Evolutionary conservation across 768 basidiomycete genomes (phyloP).

Genomic region (Suillus luteus): DNA sequence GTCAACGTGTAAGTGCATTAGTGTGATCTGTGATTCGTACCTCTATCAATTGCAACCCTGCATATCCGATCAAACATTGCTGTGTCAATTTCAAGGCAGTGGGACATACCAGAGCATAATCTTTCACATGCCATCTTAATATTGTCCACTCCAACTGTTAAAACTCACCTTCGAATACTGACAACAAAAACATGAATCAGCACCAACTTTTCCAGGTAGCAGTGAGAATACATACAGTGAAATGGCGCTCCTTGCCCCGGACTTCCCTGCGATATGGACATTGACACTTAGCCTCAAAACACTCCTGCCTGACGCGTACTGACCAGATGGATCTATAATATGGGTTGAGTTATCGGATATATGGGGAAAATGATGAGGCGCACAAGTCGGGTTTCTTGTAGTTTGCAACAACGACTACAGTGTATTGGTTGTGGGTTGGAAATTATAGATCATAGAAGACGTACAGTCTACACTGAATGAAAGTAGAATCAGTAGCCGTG

Average conservation of each 20-base stretch:
- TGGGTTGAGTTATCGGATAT: conserved; percentile 10
- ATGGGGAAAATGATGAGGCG: conserved; percentile 27
- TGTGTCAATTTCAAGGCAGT: neutral
- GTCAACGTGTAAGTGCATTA: neutral
- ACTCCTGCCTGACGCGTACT: conserved; percentile 36
- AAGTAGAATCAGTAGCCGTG: conserved; percentile 4
- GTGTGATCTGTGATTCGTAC: conserved; percentile 32
- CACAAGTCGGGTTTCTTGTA: conserved; percentile 80
- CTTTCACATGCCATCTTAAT: conserved; percentile 36
- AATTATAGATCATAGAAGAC: conserved; percentile 22
- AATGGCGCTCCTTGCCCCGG: conserved; percentile 79
- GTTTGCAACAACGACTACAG: conserved; percentile 70
- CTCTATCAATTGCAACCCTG: conserved; percentile 95
- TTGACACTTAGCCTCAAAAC: conserved; percentile 26
- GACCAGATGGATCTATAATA: conserved; percentile 76
- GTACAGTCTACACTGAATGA: conserved; percentile 67
- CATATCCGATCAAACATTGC: conserved; percentile 9
- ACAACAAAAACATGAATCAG: conserved; percentile 9
- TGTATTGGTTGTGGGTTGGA: neutral
- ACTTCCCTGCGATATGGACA: conserved; percentile 71
- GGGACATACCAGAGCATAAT: conserved; percentile 83
- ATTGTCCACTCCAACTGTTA: neutral
- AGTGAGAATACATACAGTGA: conserved; percentile 58
- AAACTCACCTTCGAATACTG: conserved; percentile 77
- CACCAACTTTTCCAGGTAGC: neutral